Evolutionary conservation across 129 eudicot genomes (phyloP).

Genomic region (Pseudognaphalium luteoalbum): DNA sequence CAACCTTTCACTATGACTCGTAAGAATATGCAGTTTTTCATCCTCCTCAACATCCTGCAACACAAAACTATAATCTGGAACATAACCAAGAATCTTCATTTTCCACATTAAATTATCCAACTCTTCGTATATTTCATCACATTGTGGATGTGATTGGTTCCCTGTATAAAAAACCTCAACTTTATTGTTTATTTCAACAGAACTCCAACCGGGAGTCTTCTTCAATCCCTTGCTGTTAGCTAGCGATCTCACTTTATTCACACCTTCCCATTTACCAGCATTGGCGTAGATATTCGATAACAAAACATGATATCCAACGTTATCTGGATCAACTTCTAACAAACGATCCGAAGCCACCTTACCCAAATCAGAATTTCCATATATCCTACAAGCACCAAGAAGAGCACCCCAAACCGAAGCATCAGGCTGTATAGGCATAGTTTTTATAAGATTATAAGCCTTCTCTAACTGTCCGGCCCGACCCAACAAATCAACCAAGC

Average conservation of each 20-base stretch:
- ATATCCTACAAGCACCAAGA: conserved; percentile 81
- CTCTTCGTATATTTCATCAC: conserved; percentile 57
- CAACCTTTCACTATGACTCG: conserved; percentile 80
- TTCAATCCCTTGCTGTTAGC: conserved; percentile 66
- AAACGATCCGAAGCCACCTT: conserved; percentile 56
- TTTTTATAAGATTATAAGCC: conserved; percentile 61
- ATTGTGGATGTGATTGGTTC: conserved; percentile 67
- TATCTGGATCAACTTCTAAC: conserved; percentile 59
- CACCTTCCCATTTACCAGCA: conserved; percentile 86
- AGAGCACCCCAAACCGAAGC: conserved; percentile 90
- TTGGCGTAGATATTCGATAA: conserved; percentile 82
- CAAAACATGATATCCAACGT: conserved; percentile 79
- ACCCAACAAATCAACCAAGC: conserved; percentile 84
- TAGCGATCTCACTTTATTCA: conserved; percentile 61
- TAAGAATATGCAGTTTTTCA: conserved; percentile 76
- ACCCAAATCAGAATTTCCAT: conserved; percentile 76
- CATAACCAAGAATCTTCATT: conserved; percentile 70
- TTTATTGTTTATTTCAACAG: conserved; percentile 56
- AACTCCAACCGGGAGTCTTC: conserved; percentile 97
- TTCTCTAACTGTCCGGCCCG: conserved; percentile 69
- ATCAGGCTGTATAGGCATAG: conserved; percentile 75
- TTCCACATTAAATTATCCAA: conserved; percentile 47
- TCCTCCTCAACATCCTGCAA: conserved; percentile 96
- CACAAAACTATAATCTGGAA: conserved; percentile 80
- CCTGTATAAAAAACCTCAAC: conserved; percentile 81